Base-by-base conservation (phyloP, 2,329 filamentous ascomycete species). In the Eurotiales sp. region DNA sequence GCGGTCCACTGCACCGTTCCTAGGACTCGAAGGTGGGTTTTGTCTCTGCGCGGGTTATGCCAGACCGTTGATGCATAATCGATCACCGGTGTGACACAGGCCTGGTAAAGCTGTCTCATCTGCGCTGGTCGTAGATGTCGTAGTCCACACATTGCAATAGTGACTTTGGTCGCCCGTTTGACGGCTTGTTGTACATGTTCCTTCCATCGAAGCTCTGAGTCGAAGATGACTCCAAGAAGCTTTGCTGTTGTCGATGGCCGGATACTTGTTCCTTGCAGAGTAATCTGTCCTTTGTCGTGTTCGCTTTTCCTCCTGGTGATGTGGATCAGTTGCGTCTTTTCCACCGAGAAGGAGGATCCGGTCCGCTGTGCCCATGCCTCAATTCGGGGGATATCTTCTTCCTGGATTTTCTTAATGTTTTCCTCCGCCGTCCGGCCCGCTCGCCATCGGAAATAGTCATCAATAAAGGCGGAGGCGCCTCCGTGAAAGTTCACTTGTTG, bases 291-390 rank as follows among this genome's bases (percentile, higher is more conserved):
- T n/a, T n/a, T 45, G 5, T 19, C 6, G 6, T 59, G 56, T 36
- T 58, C 46, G 2, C 40, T 50, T 46, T 46, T 61, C 4, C 43
- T 56, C 46, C 60, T 55, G 3, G 60, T 67, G 8, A 68, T 36
- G 44, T 68, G 58, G 23, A 67, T 66, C 0, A 66, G 54, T 17
- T 63, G 57, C 3, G 58, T 65, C 50, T 68, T 66, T 27, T 66
- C 58, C 0, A 58, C 61, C 8, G 56, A 50, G 50, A 67, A 68
- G 40, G 46, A 52, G 11, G 64, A 60, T 1, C 64, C 57, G 0
- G 60, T 65, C 39, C 51, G 40, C 17, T 50, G 51, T 8, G 59
- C 62, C 64, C 56, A 67, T 42, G 29, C 44, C 39, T 62, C 30
- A 25, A 65, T 63, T 0, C 54, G n/a, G 51, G 11, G 64, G 59